Evolutionary conservation across 129 eudicot species (phyloP).

Genomic region (Mikania micrantha): DNA sequence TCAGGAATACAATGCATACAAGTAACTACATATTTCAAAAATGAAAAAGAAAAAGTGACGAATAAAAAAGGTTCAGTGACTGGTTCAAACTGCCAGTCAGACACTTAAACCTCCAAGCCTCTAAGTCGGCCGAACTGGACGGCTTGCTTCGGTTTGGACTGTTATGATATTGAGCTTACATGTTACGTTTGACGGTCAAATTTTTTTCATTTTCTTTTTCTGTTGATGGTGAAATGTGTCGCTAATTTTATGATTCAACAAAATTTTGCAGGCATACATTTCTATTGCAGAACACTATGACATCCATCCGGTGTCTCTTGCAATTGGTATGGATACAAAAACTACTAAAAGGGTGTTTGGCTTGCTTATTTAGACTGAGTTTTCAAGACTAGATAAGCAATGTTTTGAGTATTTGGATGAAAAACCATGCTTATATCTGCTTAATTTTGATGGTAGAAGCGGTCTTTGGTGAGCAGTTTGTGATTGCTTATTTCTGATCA

Average conservation of each 20-base stretch:
- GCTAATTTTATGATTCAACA: constrained; percentile 3
- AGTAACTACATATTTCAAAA: background rate
- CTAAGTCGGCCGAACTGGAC: background rate
- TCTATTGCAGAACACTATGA: constrained; percentile 59
- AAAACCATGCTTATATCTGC: background rate
- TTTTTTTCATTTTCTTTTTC: background rate
- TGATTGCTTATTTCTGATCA: background rate
- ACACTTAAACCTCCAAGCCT: background rate
- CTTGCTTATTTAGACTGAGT: background rate
- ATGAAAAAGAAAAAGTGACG: too few relatives aligned
- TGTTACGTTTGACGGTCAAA: background rate
- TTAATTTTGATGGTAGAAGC: too few relatives aligned
- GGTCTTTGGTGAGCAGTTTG: too few relatives aligned
- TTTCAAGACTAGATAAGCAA: background rate
- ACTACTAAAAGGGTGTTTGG: background rate
- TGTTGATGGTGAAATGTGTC: background rate
- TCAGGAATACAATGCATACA: too few relatives aligned
- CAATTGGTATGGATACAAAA: constrained; percentile 50
- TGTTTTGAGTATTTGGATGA: background rate
- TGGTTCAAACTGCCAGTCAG: background rate
- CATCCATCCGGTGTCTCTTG: constrained; percentile 83
- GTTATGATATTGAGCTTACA: background rate
- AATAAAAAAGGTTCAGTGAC: background rate
- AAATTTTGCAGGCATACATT: constrained; percentile 53
- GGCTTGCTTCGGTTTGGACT: background rate